Evolutionary conservation across 148 eudicot genomes (phyloP), one percentile per base, ranked within the genome.

Genomic region (Rheum nobile): DNA sequence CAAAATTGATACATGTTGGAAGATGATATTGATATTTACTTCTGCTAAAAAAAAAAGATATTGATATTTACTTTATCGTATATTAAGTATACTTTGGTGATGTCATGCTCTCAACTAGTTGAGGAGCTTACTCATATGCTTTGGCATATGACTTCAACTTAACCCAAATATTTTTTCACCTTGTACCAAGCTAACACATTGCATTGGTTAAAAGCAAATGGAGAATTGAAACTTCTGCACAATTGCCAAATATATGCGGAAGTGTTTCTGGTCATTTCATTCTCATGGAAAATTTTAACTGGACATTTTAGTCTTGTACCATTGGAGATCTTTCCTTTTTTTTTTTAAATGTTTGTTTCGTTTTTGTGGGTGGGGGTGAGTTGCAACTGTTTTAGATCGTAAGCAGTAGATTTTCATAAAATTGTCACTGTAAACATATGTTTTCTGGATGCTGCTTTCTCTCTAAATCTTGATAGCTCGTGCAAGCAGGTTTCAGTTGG

Each of bases 401-500:
- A 31, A 14, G 37, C 28, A 34, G 43, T 13, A 16, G 22, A 13
- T 11, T 32, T 34, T 12, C 41, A 32, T 37, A 34, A 6, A 7
- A n/a, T 54, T 67, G 76, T 52, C 35, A 31, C 19, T n/a, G n/a
- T n/a, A n/a, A n/a, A n/a, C n/a, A n/a, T 2, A 43, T 43, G 47
- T 14, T 43, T 43, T 10, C 47, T 43, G 16, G 16, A 43, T 43
- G 13, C 47, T 10, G 47, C 47, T 43, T 11, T 55, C 31, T 54
- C 28, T 12, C 8, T n/a, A 6, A 10, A 24, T 32, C 24, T 48
- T 2, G 65, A 52, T 72, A n/a, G 65, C 44, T 31, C 10, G 16
- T 37, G 7, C 42, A 74, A 81, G 75, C 88, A 94, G 98, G 84
- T 94, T 74, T 84, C 97, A 35, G 97, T 93, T 35, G 97, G 97